phyloP scores from a whole-genome alignment of 148 eudicot species.

The Linanthus parryae region DNA sequence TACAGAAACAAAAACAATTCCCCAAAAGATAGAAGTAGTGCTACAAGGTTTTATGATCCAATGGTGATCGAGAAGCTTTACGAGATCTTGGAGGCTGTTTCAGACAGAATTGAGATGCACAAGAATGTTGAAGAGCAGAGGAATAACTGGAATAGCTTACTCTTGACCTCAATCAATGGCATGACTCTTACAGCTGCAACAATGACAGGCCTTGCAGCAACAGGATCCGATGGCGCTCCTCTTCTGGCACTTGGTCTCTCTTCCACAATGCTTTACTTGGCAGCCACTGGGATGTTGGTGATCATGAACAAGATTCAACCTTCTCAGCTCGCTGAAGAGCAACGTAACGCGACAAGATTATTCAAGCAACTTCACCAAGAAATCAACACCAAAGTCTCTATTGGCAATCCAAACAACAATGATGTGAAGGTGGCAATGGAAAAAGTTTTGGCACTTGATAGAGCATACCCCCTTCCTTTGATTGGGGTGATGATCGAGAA shows the following conservation, averaged over 20 bases:
- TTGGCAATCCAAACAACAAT: conserved; percentile 6
- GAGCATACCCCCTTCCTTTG: conserved; percentile 60
- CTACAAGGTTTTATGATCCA: conserved; percentile 5
- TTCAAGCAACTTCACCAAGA: conserved; percentile 31
- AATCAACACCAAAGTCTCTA: conserved; percentile 21
- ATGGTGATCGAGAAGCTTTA: conserved; percentile 28
- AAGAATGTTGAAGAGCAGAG: conserved; percentile 49
- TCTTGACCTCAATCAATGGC: conserved; percentile 49
- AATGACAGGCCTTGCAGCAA: conserved; percentile 37
- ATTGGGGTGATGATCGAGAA: conserved; percentile 61
- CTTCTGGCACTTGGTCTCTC: conserved; percentile 31
- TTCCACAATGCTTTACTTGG: conserved; percentile 36
- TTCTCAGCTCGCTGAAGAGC: conserved; percentile 66
- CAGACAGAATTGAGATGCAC: conserved; percentile 69
- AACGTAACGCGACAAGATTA: conserved; percentile 47
- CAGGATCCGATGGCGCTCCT: conserved; percentile 8
- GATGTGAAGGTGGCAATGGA: conserved; percentile 39
- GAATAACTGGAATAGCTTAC: conserved; percentile 50
- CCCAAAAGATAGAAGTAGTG: not conserved
- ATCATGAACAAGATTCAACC: conserved; percentile 69
- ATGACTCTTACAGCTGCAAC: conserved; percentile 57
- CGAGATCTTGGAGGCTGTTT: conserved; percentile 38
- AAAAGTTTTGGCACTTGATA: conserved; percentile 46
- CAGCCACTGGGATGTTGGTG: conserved; percentile 41
- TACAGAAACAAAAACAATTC: not conserved